Base-by-base conservation (phyloP, 768 basidiomycete species). In the Pseudohyphozyma bogoriensis region DNA sequence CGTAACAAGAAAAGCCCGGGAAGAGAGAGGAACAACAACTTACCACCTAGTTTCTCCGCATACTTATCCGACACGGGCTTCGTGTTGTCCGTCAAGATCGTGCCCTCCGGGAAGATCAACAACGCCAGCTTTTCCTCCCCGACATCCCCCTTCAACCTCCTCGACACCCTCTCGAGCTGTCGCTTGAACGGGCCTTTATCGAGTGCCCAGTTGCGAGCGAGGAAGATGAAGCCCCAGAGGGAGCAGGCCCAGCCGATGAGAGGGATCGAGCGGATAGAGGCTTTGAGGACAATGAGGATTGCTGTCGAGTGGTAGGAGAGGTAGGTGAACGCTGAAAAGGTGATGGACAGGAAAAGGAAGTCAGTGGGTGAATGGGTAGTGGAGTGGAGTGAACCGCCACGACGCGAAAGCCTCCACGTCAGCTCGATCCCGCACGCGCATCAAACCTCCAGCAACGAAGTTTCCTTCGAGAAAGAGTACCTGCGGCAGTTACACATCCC, bases 71-170 rank as follows among this genome's bases (percentile, higher is more conserved):
- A 90, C 64, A 86, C 78, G 0, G 87, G 89, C 37, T 89, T 75
- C 5, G 92, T 96, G 63, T 90, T 79, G 65, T 82, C 81, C 74
- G 88, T 92, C 13, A 90, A 85, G 47, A 97, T 83, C 4, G 92
- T 96, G 35, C 93, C 93, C 73, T 97, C 93, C 1, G 93, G 93
- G 72, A 92, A 97, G 49, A 97, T 79, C 58, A 96, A 77, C 68
- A 96, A 82, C 63, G 84, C 84, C 31, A 96, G 76, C 0, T 88
- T 86, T 13, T 60, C 52, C 24, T 50, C 51, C 13, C 42, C 46
- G 44, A 39, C 42, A 58, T 65, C 33, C 29, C 39, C 29, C 51
- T 46, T 55, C 28, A 46, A 28, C 33, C 79, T 79, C 54, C 77
- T 78, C 9, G 44, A 36, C 16, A 62, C 58, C 24, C n/a, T 31